phyloP scores from a whole-genome alignment of 352 stramenopile genomes.

The Phytophthora gonapodyides region DNA sequence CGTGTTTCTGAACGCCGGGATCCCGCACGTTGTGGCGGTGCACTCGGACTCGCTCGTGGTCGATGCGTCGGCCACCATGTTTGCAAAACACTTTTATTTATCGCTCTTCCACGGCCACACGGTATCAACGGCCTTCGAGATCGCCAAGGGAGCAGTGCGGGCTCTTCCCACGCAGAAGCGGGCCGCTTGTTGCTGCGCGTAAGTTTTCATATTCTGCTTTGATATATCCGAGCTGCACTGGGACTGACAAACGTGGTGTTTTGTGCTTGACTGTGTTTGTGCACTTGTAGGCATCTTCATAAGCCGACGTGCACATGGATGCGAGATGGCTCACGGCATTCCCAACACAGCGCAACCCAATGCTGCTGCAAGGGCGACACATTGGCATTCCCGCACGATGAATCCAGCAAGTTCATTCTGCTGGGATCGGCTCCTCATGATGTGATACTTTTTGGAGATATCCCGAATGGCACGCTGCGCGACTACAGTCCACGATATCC shows the following conservation, averaged over 20 bases:
- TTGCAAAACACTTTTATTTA: conserved; percentile 87
- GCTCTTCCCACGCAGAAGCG: conserved; percentile 63
- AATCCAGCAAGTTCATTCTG: conserved; percentile 84
- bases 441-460: conserved; percentile 72
- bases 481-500: conserved; percentile 74
- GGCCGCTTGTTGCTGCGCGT: conserved; percentile 82
- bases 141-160: conserved; percentile 70
- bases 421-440: conserved; percentile 60
- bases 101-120: conserved; percentile 78
- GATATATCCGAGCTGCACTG: background rate
- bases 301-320: conserved; percentile 76
- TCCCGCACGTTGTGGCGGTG: conserved; percentile 91
- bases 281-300: conserved; percentile 60
- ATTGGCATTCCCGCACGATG: conserved; percentile 76
- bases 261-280: background rate
- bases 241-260: background rate
- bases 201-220: conserved; percentile 27
- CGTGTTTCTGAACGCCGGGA: conserved; percentile 88
- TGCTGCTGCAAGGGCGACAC: conserved; percentile 78
- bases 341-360: conserved; percentile 62
- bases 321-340: conserved; percentile 62
- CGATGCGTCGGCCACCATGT: conserved; percentile 76
- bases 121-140: conserved; percentile 72
- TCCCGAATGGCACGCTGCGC: conserved; percentile 56
- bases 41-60: conserved; percentile 81